Evolutionary conservation across 2,329 filamentous ascomycete species (phyloP), one percentile per base, ranked within the genome.

Genomic region (Graphilbum fragrans): DNA sequence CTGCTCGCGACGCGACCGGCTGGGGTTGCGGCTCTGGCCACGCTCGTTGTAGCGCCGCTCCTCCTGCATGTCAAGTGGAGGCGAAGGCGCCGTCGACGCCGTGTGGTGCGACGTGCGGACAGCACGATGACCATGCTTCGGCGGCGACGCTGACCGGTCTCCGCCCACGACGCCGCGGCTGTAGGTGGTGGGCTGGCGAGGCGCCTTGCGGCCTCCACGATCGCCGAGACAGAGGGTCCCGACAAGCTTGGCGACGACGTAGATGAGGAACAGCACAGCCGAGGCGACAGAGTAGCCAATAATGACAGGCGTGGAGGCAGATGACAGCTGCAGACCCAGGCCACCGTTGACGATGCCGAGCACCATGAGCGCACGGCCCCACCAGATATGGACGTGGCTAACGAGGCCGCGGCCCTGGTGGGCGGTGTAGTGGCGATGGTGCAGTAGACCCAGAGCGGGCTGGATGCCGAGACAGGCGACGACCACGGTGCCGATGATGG

Each of bases 271-370:
- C 19, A 74, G 52, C 10, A 78, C 49, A 9, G 58, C 72, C 0
- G 74, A 64, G 21, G 80, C 58, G 5, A 79, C 67, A 0, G 66
- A 58, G 55, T 80, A 82, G 0, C 68, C 70, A 37, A 74, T 65
- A 40, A 71, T 55, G 35, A 68, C 66, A 11, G 55, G 51, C 3
- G 46, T 56, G 1, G 57, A 48, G 1, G 66, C 63, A 16, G 50
- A 47, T 1, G 70, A 63, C 16, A 78, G 60, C 47, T 67, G 46
- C 22, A 82, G 58, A 4, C 78, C 78, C 4, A 82, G 56, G 0
- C 77, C 78, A 42, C 77, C 78, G 50, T 82, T 82, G 49, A 81
- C 54, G 35, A 80, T 63, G 21, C 74, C 77, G 3, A 80, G 53
- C 17, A 72, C 42, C 47, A 82, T 71, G 35, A 81, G 55, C 2